These are phyloP conservation scores for Hanseniaspora meyeri DNA, from an alignment of 805 yeast genomes.

Conservation along the genomic window DNA sequence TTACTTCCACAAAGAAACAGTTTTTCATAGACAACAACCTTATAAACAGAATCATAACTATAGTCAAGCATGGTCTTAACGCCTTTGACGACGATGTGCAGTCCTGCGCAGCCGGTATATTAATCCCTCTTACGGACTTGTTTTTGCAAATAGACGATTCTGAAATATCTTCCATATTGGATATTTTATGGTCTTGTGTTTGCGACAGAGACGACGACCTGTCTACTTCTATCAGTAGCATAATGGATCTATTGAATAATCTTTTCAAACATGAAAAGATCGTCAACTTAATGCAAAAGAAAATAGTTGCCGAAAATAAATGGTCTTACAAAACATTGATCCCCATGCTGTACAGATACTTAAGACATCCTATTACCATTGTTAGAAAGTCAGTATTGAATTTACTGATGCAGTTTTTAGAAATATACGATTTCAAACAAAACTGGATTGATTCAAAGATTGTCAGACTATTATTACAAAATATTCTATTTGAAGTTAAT, in stretches of 20 bases:
- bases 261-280: conserved; percentile 74
- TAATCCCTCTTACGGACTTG: conserved; percentile 79
- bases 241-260: conserved; percentile 84
- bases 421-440: conserved; percentile 41
- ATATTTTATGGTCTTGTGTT: conserved; percentile 83
- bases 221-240: conserved; percentile 88
- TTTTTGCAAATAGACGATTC: conserved; percentile 54
- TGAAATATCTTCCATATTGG: conserved; percentile 36
- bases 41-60: conserved; percentile 59
- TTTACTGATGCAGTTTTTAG: conserved; percentile 64
- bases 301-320: conserved; percentile 38
- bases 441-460: conserved; percentile 71
- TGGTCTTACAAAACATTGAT: conserved; percentile 61
- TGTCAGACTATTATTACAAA: conserved; percentile 70
- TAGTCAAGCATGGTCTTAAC: conserved; percentile 78
- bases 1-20: conserved; percentile 79
- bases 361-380: conserved; percentile 84
- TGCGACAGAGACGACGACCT: conserved; percentile 80
- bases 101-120: conserved; percentile 87
- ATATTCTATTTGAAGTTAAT: conserved; percentile 80
- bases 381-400: conserved; percentile 81
- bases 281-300: conserved; percentile 48
- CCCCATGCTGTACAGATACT: conserved; percentile 85
- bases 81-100: conserved; percentile 88
- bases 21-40: conserved; percentile 46